phyloP scores from a whole-genome alignment of 805 yeast genomes.

The Suhomyces prunicola region DNA sequence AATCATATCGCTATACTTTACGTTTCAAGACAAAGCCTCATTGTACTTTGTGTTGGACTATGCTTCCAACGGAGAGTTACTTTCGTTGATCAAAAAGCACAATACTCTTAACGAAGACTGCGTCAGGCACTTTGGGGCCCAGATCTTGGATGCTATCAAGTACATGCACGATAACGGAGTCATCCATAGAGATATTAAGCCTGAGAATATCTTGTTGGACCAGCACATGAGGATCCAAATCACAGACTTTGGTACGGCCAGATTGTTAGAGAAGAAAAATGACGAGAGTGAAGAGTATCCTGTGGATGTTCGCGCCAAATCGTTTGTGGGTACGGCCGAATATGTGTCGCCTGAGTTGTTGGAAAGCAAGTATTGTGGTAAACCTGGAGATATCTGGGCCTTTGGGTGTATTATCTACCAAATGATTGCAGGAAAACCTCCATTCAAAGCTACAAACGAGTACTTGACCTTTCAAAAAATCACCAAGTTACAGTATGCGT shows the following conservation, averaged over 20 bases:
- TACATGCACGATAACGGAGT: constrained; percentile 75
- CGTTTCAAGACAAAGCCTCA: constrained; percentile 74
- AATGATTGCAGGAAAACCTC: constrained; percentile 68
- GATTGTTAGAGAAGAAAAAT: constrained; percentile 54
- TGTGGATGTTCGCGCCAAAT: constrained; percentile 63
- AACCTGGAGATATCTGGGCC: constrained; percentile 61
- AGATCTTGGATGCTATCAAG: constrained; percentile 67
- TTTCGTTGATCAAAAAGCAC: constrained; percentile 61
- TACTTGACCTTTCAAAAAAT: constrained; percentile 80
- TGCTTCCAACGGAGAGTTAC: constrained; percentile 76
- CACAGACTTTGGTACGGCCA: constrained; percentile 86
- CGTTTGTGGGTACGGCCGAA: constrained; percentile 85
- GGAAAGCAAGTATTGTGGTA: constrained; percentile 66
- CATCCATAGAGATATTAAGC: constrained; percentile 78
- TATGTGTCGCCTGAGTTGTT: constrained; percentile 79
- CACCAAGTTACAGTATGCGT: constrained; percentile 75
- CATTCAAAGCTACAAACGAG: constrained; percentile 81
- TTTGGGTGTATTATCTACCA: constrained; percentile 59
- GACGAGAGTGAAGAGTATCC: constrained; percentile 55
- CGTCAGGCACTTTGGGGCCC: constrained; percentile 66
- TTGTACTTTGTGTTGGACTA: constrained; percentile 74
- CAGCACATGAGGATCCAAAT: constrained; percentile 58
- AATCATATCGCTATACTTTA: constrained; percentile 65
- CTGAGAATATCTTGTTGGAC: constrained; percentile 74
- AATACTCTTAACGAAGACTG: constrained; percentile 73